Base-by-base conservation (phyloP, 345 rosid genomes). In the Arabidopsis suecica region DNA sequence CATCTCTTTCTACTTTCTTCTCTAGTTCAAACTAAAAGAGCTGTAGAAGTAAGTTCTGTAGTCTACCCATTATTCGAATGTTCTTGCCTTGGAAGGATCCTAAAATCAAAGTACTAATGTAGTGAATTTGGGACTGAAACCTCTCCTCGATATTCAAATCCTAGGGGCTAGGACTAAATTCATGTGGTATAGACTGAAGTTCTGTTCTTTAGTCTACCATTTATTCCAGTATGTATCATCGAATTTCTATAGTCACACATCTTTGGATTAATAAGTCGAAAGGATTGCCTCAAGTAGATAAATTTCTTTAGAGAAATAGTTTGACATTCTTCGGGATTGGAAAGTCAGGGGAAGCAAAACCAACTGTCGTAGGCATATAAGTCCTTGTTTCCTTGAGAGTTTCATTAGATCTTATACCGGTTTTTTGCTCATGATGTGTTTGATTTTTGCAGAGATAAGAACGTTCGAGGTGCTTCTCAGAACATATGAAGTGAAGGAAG, bases 401-500 rank as follows among this genome's bases (percentile, higher is more conserved):
- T 59, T 61, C 32, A 7, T 42, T 61, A 0, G 6, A 30, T 38
- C 54, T 69, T 6, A 70, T 63, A 37, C 40, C 0, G 32, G 32
- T 28, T 28, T 23, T 28, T 28, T 28, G 32, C 32, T 28, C 32
- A 28, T 28, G 32, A 71, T 49, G 20, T 38, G 72, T 36, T 42
- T 56, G 82, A 20, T 0, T 65, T 76, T 59, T 81, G 64, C 75
- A 95, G 99, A 92, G 61, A 86, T 92, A 77, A 83, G 96, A 82
- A 92, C 93, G 44, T 90, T 90, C 12, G 99, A 94, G 84, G 87
- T 94, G 67, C 88, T 92, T 40, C 89, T 95, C 42, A 88, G 93
- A 56, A 81, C 86, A 14, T 90, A 92, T 53, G 97, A 95, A 82
- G 90, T 95, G 73, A 83, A 89, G 36, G 92, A 91, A 83, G 75